Base-by-base conservation (phyloP, 73 alveolate genomes). In the Vitrella brassicaformis region DNA sequence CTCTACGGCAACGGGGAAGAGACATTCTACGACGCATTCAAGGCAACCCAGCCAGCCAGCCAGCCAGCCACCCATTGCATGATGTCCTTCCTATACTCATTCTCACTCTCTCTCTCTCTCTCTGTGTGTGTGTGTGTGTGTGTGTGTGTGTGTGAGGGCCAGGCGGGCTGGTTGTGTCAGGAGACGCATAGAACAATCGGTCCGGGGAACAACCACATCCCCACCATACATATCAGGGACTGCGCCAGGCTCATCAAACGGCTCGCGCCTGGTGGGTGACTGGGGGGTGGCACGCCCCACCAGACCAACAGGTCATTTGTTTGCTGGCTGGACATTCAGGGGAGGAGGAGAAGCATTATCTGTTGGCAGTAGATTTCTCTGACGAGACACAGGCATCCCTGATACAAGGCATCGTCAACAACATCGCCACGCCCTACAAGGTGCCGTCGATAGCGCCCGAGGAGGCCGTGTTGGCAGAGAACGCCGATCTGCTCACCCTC, bases 181-280 rank as follows among this genome's bases (percentile, higher is more conserved):
- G 30, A 65, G 67, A 45, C 75, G 56, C 82, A 72, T 22, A 79
- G 78, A 29, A 65, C 30, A 46, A 71, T 87, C 67, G 96, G 92
- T 27, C 81, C 71, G 1, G 99, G 99, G 25, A 85, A 79, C 69
- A 94, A 94, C 87, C 80, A 85, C 67, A 71, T 95, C 18, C 99
- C 99, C 0, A 95, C 98, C 19, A 89, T 95, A n/a, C 99, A 95
- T 80, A 89, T 92, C 39, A 73, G 85, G 45, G 99, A 95, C 81
- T 71, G 93, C 71, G 97, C 93, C 29, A 88, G 91, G 79, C 76
- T 90, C 28, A 70, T 91, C 72, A 87, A 89, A 27, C 86, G 90
- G 77, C 88, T 95, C 32, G 88, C 91, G 19, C n/a, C n/a, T n/a
- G n/a, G n/a, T n/a, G n/a, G n/a, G n/a, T n/a, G n/a, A n/a, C n/a